Percentiles rank a stretch among this genome's conserved stretches.
These are phyloP conservation scores for Epichloe elymi DNA, from an alignment of 2,329 filamentous ascomycete genomes.

Conservation along the genomic window DNA sequence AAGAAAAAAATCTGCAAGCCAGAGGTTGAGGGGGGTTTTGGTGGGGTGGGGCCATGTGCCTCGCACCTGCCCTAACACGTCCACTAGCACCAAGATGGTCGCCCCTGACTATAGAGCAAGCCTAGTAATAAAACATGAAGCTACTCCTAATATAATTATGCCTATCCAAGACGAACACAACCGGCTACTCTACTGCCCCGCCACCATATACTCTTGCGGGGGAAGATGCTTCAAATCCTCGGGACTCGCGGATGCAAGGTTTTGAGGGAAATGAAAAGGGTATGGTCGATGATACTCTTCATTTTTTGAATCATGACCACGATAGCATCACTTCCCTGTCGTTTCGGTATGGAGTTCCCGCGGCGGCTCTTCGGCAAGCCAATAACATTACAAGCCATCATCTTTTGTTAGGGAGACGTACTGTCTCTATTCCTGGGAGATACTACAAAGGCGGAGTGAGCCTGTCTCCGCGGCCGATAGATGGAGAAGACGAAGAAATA, in stretches of 20 bases:
- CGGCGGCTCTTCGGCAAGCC: conserved; percentile 44
- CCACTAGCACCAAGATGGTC: too few relatives aligned
- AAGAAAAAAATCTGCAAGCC: too few relatives aligned
- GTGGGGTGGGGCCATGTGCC: too few relatives aligned
- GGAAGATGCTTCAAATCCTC: neutral
- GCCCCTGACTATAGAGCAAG: too few relatives aligned
- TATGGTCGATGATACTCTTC: conserved; percentile 50
- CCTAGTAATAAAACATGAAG: too few relatives aligned
- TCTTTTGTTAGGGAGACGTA: conserved; percentile 54
- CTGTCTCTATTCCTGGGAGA: conserved; percentile 57
- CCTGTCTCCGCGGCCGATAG: conserved; percentile 56
- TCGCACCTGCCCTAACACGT: too few relatives aligned
- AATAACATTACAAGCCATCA: conserved; percentile 64
- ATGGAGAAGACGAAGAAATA: conserved; percentile 60
- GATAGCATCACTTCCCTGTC: conserved; percentile 58
- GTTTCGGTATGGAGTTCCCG: conserved; percentile 57
- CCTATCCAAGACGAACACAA: conserved; percentile 13
- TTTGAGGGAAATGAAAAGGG: conserved; percentile 17
- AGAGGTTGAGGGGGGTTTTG: too few relatives aligned
- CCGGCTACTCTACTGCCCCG: conserved; percentile 19
- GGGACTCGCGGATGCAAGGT: neutral
- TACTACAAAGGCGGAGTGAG: conserved; percentile 55
- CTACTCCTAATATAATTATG: too few relatives aligned
- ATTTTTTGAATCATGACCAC: conserved; percentile 58
- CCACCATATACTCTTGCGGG: conserved; percentile 22